Percentiles rank a stretch among this genome's conserved stretches.
Evolutionary conservation across 345 rosid species (phyloP).

Genomic region (Citrus glauca): DNA sequence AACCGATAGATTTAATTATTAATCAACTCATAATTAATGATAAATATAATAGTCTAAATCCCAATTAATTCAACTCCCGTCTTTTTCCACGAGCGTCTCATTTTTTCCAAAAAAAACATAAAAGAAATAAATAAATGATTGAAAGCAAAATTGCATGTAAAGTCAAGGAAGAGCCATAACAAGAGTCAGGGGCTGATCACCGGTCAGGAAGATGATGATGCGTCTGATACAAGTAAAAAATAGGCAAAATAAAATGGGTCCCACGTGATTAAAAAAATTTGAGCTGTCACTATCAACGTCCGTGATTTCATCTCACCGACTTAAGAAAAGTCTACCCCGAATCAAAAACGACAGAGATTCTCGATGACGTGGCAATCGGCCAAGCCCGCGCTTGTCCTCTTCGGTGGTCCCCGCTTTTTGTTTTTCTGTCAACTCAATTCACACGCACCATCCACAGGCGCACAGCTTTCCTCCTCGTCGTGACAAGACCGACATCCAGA

Average conservation of each 20-base stretch:
- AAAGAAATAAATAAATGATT: not conserved
- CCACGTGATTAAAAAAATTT: not conserved
- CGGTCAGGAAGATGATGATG: not conserved
- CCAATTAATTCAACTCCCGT: not conserved
- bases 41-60: not conserved
- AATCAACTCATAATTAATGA: not conserved
- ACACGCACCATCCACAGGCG: not conserved
- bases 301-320: not conserved
- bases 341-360: slow-evolving; percentile 12
- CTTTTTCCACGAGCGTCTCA: not conserved
- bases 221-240: not conserved
- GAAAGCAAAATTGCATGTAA: not conserved
- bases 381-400: not conserved
- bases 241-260: not conserved
- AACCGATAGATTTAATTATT: not conserved
- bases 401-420: slow-evolving; percentile 1
- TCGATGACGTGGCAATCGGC: not conserved
- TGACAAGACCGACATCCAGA: slow-evolving; percentile 1
- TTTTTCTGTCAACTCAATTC: not conserved
- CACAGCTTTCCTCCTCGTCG: not conserved
- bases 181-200: not conserved
- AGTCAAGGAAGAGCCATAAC: not conserved
- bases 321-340: not conserved
- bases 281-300: not conserved
- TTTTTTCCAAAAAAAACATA: too few species aligned